Base-by-base conservation (phyloP, 441 rosid species). In the Gossypium aridum region DNA sequence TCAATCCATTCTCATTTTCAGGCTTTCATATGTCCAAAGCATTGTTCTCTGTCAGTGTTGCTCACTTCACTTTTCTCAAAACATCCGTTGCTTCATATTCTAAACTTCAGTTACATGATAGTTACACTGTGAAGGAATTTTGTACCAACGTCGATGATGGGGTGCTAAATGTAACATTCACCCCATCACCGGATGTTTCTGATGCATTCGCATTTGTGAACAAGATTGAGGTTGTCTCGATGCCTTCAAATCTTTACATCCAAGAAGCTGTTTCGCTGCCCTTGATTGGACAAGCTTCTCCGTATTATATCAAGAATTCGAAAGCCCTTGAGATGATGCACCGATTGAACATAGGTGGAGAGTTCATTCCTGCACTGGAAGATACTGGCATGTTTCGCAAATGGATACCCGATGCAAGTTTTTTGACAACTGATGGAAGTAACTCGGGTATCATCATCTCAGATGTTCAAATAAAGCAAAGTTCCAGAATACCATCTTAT, bases 181-280 rank as follows among this genome's bases (percentile, higher is more conserved):
- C 4, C 14, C 68, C 49, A 57, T 57, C 68, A 26, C 49, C n/a
- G 23, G 68, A 63, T 34, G 68, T 34, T 63, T 34, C 68, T 31
- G 68, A 16, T 63, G 23, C 43, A 17, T 63, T 2, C 3, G 68
- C 45, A 8, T 63, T 63, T 34, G 23, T 63, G 49, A 63, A 16
- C 68, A 63, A 34, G 68, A 63, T 63, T 31, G 47, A 63, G 67
- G 14, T 63, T 7, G 2, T 63, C 68, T 8, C 49, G 0, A 63
- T 34, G 68, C 47, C 68, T 63, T 63, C 68, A 31, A 63, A 63
- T 16, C 68, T 31, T 16, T 63, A 63, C 49, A 63, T 63, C 49
- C 68, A 45, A 63, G 14, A 63, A 7, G 49, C 4, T 7, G 68
- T 63, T 63, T 3, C 14, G 47, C 68, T 63, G 20, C 68, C 49